Conservation (phyloP, 208 protist species). For the Porcisia hertigi region DNA sequence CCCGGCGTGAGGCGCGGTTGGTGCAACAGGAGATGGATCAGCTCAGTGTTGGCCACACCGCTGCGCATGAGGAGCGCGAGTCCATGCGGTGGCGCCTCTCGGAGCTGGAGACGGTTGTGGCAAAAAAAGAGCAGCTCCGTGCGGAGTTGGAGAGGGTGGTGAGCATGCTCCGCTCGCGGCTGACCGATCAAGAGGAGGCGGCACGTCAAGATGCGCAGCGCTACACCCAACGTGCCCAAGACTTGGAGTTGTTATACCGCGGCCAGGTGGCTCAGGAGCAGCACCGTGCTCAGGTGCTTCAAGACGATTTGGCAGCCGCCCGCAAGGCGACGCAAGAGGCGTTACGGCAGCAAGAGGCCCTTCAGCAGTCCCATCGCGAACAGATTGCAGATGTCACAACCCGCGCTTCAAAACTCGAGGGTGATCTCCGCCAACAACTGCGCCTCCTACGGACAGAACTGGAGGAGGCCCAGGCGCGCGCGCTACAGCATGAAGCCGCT, state of each 20-base stretch:
- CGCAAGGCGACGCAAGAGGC: conserved; percentile 18
- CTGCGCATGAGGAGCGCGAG: conserved; percentile 29
- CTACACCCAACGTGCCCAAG: conserved; percentile 24
- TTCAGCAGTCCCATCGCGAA: conserved; percentile 12
- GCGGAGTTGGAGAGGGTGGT: conserved; percentile 23
- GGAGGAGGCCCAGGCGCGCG: conserved; percentile 21
- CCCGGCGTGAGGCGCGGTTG: conserved; percentile 30
- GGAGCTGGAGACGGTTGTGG: conserved; percentile 25
- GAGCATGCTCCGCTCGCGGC: conserved; percentile 14
- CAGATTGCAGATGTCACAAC: conserved; percentile 8
- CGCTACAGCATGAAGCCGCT: conserved; percentile 30
- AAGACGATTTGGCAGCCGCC: conserved; percentile 21
- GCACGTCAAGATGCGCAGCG: conserved; percentile 20
- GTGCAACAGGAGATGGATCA: conserved; percentile 15
- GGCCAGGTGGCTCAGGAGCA: conserved; percentile 23
- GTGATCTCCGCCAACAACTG: conserved; percentile 23
- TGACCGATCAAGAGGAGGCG: conserved; percentile 16
- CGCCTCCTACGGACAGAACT: conserved; percentile 26
- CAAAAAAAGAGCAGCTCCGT: conserved; percentile 31
- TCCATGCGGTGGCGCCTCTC: conserved; percentile 27
- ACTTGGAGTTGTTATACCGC: conserved; percentile 27
- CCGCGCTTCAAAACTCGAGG: conserved; percentile 18
- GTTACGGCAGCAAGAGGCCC: conserved; percentile 26
- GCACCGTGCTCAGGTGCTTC: conserved; percentile 19
- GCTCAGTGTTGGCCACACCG: conserved; percentile 28